Base-by-base conservation (phyloP, 345 rosid genomes). In the Microcos paniculata region DNA sequence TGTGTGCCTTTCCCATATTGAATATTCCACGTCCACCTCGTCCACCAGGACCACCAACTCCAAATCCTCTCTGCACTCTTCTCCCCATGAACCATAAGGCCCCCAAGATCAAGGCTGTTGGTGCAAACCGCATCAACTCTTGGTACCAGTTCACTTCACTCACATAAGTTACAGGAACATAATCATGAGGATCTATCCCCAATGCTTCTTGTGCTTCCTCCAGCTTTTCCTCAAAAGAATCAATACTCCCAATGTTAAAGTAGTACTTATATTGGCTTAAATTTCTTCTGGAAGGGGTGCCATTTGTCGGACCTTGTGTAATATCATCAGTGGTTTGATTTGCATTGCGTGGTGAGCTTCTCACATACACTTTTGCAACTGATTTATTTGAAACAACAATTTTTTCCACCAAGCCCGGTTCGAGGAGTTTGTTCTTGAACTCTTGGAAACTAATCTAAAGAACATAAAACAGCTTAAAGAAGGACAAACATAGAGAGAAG, bases 381-480 rank as follows among this genome's bases (percentile, higher is more conserved):
- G 87, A 86, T 80, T 84, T 88, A 67, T 88, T 88, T 46, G 85
- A 67, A 46, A 86, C 84, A 72, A 86, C 87, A 57, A 88, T 80
- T 64, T 26, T 77, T 62, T 86, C 89, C 75, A 84, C 89, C 80
- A 84, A 16, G 70, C 89, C 89, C 58, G 85, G 85, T 76, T 85
- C 85, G 66, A 88, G 89, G 24, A 85, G 79, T 83, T 84, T 80
- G 85, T 83, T 86, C 70, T 86, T 84, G 83, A 88, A 88, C 72
- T 86, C 89, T 82, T 88, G 91, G 77, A 88, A 88, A 46, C 91
- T 84, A 69, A 88, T 86, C 87, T 84, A 84, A 51, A 51, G 28
- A 80, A 77, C 16, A 68, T 28, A 51, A 51, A 74, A 58, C 26
- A 76, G 59, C 65, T 72, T 51, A 72, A 23, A 52, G 52, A n/a